Evolutionary conservation across 306 rosid genomes (phyloP), one percentile per base, ranked within the genome.

Genomic region (Medicago ruthenica): DNA sequence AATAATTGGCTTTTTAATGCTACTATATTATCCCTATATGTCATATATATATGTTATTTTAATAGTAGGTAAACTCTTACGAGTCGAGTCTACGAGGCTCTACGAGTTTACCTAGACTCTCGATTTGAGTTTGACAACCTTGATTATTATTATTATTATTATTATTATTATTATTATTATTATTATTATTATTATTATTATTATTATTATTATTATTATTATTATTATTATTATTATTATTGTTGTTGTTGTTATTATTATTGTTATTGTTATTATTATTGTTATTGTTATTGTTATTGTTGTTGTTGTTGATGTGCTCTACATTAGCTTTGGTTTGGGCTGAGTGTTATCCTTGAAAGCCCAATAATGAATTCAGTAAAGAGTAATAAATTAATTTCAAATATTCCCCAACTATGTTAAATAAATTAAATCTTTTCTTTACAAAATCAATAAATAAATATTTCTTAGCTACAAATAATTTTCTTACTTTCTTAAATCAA

Each of bases 381-480:
- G 63, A 24, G 22, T 21, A 34, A 20, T 57, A 5, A 57, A 57
- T 21, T 53, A 57, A 5, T 58, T 58, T 58, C 64, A 58, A 58
- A 22, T 22, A 58, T 58, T 15, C 21, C 36, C 64, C 5, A 57
- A 57, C 8, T 21, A 11, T 57, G 21, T 21, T 57, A 11, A 57
- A 57, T 57, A 16, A 57, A 21, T 57, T 10, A 57, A 57, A 57
- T 10, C 10, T 21, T 4, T 22, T 21, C 15, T 57, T 21, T 57
- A 57, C 36, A 57, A 57, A 57, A 57, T 21, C 21, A 58, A 58
- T 21, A n/a, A 21, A 22, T 58, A 58, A 58, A 58, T 21, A 58
- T 55, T 54, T 54, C 36, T 21, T 57, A 2, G 11, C 36, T 10
- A 11, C 37, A 21, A 11, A 21, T 58, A 22, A 58, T 22, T 58